Evolutionary conservation across 1,284 basidiomycete genomes (phyloP), one percentile per base, ranked within the genome.

Genomic region (Austroboletus rostrupii): DNA sequence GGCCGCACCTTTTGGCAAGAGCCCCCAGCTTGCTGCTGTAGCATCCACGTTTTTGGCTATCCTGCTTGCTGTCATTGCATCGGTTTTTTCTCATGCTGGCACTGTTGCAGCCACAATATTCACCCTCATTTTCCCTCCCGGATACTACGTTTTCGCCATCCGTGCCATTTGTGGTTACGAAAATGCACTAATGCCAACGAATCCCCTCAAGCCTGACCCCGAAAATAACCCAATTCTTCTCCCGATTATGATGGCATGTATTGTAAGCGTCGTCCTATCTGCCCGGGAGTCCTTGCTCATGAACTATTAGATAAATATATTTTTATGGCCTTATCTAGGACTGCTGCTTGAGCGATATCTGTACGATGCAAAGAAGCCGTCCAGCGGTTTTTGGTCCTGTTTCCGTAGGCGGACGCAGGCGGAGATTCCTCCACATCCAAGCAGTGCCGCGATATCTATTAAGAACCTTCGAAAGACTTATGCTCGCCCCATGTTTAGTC

Each of bases 111-210:
- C 79, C 8, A 77, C 80, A 48, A 70, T 89, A 29, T 83, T 86
- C 58, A 78, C 83, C 0, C 60, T 92, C 45, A 66, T 91, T 35
- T 88, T 90, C 61, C 89, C 88, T 0, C 83, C 88, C 0, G 77
- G 79, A 12, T 90, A 81, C 64, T 90, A 86, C 58, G 75, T 88
- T 16, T 90, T 88, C 57, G 79, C 80, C n/a, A 77, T 82, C 21
- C 75, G 83, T 41, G 78, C 77, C 2, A 77, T 89, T 5, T 78
- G 78, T 48, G 82, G 84, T 8, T 91, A 77, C 57, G 88, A 91
- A 65, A 75, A 76, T 43, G 68, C 81, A 46, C 70, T 74, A 38
- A 62, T 77, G 38, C 63, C 77, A 3, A 80, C 84, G 0, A 72
- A 81, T 54, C 59, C 79, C 2, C 50, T 82, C 11, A 70, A 76